Evolutionary conservation across 2,329 filamentous ascomycete genomes (phyloP).

Genomic region (Botryotinia globosa): DNA sequence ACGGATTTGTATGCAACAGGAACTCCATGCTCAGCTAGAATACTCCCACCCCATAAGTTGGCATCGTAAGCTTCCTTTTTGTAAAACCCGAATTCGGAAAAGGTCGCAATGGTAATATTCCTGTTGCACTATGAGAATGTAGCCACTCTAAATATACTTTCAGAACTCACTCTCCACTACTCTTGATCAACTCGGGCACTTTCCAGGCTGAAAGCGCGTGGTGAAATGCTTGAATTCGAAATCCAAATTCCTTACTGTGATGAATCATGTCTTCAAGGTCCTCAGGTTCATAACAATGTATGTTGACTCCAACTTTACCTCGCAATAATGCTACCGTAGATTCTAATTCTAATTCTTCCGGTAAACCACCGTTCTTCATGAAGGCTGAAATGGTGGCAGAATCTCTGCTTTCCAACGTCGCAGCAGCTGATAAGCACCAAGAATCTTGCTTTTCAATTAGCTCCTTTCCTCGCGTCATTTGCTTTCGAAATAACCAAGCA

Average conservation of each 20-base stretch:
- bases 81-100: conserved; percentile 44
- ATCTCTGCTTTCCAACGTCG: conserved; percentile 28
- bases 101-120: conserved; percentile 45
- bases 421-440: conserved; percentile 36
- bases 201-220: conserved; percentile 44
- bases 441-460: conserved; percentile 42
- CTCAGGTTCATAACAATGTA: conserved; percentile 47
- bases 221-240: conserved; percentile 43
- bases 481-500: conserved; percentile 42
- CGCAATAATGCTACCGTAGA: conserved; percentile 43
- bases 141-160: not conserved
- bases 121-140: conserved; percentile 25
- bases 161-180: conserved; percentile 40
- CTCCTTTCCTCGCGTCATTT: conserved; percentile 41
- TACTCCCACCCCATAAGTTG: conserved; percentile 43
- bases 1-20: conserved; percentile 46
- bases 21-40: conserved; percentile 43
- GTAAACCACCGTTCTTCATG: conserved; percentile 30
- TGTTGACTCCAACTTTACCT: conserved; percentile 44
- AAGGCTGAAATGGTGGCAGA: conserved; percentile 27
- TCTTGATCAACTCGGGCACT: conserved; percentile 43
- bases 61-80: conserved; percentile 45
- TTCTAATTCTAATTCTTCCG: conserved; percentile 43
- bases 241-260: conserved; percentile 45
- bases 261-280: conserved; percentile 46